Percentiles rank a stretch among this genome's conserved stretches.
phyloP scores from a whole-genome alignment of 2,329 filamentous ascomycete species.

The Botrytis byssoidea region DNA sequence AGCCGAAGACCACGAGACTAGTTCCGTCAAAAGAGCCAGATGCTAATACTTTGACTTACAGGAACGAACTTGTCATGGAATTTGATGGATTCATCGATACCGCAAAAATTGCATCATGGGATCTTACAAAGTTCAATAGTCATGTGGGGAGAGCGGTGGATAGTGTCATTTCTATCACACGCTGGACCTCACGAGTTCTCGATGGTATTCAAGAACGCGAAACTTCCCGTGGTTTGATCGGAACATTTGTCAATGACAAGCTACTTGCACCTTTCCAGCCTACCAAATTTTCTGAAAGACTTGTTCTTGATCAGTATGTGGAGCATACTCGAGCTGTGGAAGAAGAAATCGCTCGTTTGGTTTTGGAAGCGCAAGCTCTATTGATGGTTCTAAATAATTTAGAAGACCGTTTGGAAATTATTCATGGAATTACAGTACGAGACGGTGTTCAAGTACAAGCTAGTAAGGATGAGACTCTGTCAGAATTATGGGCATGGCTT shows the following conservation, averaged over 20 bases:
- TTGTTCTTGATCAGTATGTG: constrained; percentile 71
- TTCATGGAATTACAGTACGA: constrained; percentile 65
- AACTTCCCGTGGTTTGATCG: constrained; percentile 39
- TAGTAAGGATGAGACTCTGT: constrained; percentile 64
- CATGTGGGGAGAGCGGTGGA: constrained; percentile 74
- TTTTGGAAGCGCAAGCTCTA: constrained; percentile 68
- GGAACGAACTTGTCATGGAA: constrained; percentile 70
- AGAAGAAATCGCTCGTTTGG: constrained; percentile 65
- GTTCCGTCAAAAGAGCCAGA: neutral
- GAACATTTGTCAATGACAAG: constrained; percentile 46
- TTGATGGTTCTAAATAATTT: constrained; percentile 64
- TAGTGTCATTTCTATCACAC: constrained; percentile 70
- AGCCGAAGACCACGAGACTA: neutral
- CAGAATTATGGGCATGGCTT: constrained; percentile 70
- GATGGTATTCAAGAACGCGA: constrained; percentile 37
- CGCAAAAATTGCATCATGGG: constrained; percentile 60
- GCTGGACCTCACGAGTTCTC: constrained; percentile 63
- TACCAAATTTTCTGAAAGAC: constrained; percentile 56
- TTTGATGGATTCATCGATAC: constrained; percentile 74
- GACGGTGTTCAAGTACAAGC: constrained; percentile 59
- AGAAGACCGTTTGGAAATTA: constrained; percentile 67
- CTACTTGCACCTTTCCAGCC: constrained; percentile 61
- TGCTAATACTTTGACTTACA: constrained; percentile 32
- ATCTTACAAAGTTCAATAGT: constrained; percentile 73
- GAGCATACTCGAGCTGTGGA: constrained; percentile 69